Base-by-base conservation (phyloP, 345 rosid genomes). In the Citrus sinensis region DNA sequence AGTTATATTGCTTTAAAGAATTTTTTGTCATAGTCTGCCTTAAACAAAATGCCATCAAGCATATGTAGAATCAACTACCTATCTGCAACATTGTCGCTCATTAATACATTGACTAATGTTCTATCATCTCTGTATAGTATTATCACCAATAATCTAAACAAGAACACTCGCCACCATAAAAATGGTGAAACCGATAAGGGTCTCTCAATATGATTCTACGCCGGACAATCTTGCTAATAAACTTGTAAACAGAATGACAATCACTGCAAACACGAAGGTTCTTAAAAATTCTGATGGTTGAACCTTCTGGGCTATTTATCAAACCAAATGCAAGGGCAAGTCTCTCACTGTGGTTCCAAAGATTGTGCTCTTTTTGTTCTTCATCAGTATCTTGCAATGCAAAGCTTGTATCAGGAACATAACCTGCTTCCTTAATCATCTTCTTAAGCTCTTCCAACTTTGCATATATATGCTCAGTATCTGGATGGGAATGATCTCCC, bases 261-360 rank as follows among this genome's bases (percentile, higher is more conserved):
- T 93, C 97, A 42, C 93, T 78, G 66, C 97, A 93, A 39, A 90
- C 93, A 68, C 98, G 95, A 76, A 93, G 95, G 79, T 95, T 90
- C 89, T 93, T 93, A 85, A 93, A 92, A 76, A 93, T 80, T 83
- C 86, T 87, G 61, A 93, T 51, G 2, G 93, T 80, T n/a, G 88
- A 85, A 80, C 87, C 87, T 76, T 86, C 89, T 3, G 94, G 92
- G 30, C 88, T 82, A 39, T 76, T 91, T 25, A 92, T 87, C 85
- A 93, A 81, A 30, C 87, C 86, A 61, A 87, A 95, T 54, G 94
- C 94, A 72, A 95, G 97, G 19, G 98, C 98, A 1, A 95, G 90
- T 86, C 95, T 90, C 85, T 93, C 98, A 46, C 98, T 92, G 69
- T 93, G 98, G 77, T 88, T 91, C 98, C 98, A 92, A 54, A 93